Percentiles rank a stretch among this genome's conserved stretches.
Conservation (phyloP, 768 basidiomycete genomes). For the Mycena haematopus region DNA sequence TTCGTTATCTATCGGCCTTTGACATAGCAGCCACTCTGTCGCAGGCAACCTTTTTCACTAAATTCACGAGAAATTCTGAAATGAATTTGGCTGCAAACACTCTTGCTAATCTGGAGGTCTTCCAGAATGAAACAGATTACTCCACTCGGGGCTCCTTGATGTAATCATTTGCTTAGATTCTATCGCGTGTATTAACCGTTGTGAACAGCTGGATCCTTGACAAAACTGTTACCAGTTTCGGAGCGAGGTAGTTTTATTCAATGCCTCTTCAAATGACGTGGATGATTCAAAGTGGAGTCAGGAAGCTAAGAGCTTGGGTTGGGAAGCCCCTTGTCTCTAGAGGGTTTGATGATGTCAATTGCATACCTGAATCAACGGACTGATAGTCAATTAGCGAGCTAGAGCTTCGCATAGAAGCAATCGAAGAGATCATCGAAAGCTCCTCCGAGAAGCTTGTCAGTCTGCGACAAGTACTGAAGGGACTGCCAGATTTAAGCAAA, state of each 20-base stretch:
- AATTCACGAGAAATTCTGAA: constrained; percentile 76
- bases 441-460: constrained; percentile 66
- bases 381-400: constrained; percentile 56
- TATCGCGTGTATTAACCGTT: background rate
- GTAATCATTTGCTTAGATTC: constrained; percentile 32
- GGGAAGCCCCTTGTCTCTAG: constrained; percentile 82
- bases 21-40: constrained; percentile 79
- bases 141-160: constrained; percentile 78
- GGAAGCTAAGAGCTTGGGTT: constrained; percentile 86
- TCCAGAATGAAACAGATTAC: constrained; percentile 86
- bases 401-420: constrained; percentile 79
- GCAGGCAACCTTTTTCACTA: constrained; percentile 78
- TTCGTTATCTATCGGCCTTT: constrained; percentile 76
- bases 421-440: constrained; percentile 79
- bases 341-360: constrained; percentile 44
- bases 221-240: constrained; percentile 88
- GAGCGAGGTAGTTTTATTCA: constrained; percentile 50
- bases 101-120: constrained; percentile 90
- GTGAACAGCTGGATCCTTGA: constrained; percentile 66
- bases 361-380: background rate
- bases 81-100: constrained; percentile 94
- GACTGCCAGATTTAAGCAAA: constrained; percentile 85
- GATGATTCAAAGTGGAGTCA: background rate
- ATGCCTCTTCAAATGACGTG: background rate
- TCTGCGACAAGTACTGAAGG: constrained; percentile 72